Conservation (phyloP, 805 yeast species). For the Yarrowia sp. region DNA sequence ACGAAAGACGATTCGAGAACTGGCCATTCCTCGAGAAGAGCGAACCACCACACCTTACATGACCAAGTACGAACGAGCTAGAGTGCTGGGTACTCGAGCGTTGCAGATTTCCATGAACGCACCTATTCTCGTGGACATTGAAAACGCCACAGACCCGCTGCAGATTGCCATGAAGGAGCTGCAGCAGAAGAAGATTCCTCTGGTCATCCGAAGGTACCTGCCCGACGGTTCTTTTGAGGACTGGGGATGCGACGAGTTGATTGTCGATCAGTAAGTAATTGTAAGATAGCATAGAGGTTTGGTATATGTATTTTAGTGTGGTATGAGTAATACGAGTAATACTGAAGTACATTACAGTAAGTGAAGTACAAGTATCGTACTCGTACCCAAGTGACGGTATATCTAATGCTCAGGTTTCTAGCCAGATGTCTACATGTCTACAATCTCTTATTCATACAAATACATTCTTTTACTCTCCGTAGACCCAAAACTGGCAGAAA, state of each 20-base stretch:
- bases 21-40: constrained; percentile 83
- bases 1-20: constrained; percentile 68
- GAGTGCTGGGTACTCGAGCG: constrained; percentile 96
- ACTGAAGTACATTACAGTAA: too few relatives aligned
- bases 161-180: constrained; percentile 97
- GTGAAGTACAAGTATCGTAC: too few relatives aligned
- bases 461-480: constrained; percentile 36
- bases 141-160: constrained; percentile 98
- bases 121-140: constrained; percentile 95
- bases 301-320: background rate
- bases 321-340: too few relatives aligned
- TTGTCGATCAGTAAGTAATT: constrained; percentile 68
- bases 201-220: constrained; percentile 89
- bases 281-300: constrained; percentile 13
- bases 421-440: too few relatives aligned
- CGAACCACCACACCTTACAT: constrained; percentile 96
- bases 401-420: too few relatives aligned
- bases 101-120: constrained; percentile 97
- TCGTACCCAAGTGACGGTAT: too few relatives aligned
- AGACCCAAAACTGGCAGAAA: constrained; percentile 79
- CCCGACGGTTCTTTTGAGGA: constrained; percentile 98
- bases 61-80: constrained; percentile 98
- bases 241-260: constrained; percentile 98
- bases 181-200: constrained; percentile 89
- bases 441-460: too few relatives aligned